Evolutionary conservation across 176 grass and related monocot genomes (phyloP), one percentile per base, ranked within the genome.

Genomic region (Hordeum marinum): DNA sequence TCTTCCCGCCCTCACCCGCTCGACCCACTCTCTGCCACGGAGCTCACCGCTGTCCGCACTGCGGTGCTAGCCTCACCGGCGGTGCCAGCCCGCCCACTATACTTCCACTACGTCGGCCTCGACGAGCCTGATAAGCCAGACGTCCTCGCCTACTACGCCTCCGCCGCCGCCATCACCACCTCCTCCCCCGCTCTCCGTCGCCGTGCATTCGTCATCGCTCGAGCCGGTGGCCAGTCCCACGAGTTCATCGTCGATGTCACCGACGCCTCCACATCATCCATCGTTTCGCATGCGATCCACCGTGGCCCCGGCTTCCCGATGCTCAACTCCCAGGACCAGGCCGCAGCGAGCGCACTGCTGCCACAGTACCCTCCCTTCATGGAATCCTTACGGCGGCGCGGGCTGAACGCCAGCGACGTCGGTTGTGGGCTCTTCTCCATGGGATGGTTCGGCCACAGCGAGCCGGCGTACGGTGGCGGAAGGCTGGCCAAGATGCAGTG

Each of bases 51-150:
- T 11, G 71, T 87, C 32, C 46, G 80, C 54, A 34, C 11, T 39
- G 58, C 90, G 21, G 78, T 91, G 70, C 70, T 85, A 0, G 59
- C 83, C 66, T 93, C 86, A 24, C 59, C 64, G 29, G 60, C 80
- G 50, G 77, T 82, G 42, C 37, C 86, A 4, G 50, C 55, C 42
- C 31, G 78, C 45, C 85, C 81, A 3, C 76, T 90, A 20, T 59
- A 81, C 86, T 91, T 93, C 84, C 91, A 97, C 80, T 97, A 92
- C 69, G 85, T 97, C 37, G 92, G 90, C 85, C 92, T 97, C 43
- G 92, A 97, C 80, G 94, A 97, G 80, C 92, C 92, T 4, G 90
- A 94, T 66, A 97, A 97, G 69, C 13, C 37, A 5, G 83, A 87
- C 39, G 65, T 93, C 45, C 77, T 91, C 13, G 68, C 89, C 55